Percentiles rank a stretch among this genome's conserved stretches.
These are phyloP conservation scores for Pestalotiopsis sp. DNA, from an alignment of 2,329 filamentous ascomycete genomes.

Conservation along the genomic window DNA sequence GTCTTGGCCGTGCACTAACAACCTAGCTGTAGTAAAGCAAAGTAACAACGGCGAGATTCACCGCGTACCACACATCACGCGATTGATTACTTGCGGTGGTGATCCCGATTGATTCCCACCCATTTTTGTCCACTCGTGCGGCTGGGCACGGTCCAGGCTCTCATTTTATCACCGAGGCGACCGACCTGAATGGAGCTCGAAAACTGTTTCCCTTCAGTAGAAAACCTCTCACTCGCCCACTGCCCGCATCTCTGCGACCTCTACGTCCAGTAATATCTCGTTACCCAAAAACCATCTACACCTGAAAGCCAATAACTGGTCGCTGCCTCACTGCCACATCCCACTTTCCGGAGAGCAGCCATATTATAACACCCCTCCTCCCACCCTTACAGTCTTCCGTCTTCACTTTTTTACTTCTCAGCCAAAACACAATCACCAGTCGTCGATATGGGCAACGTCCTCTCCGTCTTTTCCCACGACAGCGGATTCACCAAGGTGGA, in stretches of 20 bases:
- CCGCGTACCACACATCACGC: background rate
- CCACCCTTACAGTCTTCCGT: background rate
- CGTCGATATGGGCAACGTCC: constrained; percentile 38
- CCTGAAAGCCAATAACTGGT: background rate
- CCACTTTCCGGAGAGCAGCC: background rate
- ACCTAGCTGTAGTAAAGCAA: background rate
- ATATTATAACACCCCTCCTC: background rate
- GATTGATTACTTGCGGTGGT: constrained; percentile 3
- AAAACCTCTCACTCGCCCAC: constrained; percentile 3
- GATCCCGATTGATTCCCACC: background rate
- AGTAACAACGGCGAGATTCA: background rate
- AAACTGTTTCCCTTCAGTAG: constrained; percentile 7
- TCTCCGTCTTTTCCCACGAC: constrained; percentile 38
- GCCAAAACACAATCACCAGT: background rate
- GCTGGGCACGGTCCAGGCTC: constrained; percentile 5
- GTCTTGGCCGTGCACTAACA: background rate
- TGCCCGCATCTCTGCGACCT: background rate
- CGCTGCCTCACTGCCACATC: background rate
- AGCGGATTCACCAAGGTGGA: constrained; percentile 34
- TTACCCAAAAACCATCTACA: background rate
- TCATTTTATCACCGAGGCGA: constrained; percentile 13
- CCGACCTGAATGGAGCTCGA: constrained; percentile 1
- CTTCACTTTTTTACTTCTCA: background rate
- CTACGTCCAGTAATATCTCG: background rate
- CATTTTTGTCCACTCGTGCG: background rate